These are phyloP conservation scores for Speleostelium caveatum DNA, from an alignment of 78 protist genomes.

Conservation along the genomic window DNA sequence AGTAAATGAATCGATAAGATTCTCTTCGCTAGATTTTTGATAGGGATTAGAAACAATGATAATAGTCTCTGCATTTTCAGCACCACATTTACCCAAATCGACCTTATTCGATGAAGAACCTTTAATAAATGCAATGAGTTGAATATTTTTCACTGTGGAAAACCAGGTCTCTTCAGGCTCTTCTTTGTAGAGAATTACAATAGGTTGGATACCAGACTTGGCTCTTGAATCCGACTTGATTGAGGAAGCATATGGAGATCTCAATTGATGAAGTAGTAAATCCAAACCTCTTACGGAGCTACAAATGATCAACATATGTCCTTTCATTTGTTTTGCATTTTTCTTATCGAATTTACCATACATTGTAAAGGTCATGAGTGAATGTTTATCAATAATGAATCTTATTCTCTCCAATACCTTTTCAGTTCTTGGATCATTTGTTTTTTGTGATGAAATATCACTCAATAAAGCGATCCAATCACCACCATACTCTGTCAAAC, in stretches of 20 bases:
- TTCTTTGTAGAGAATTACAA: constrained; percentile 53
- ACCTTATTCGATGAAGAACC: constrained; percentile 49
- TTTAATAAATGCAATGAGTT: constrained; percentile 62
- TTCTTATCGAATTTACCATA: constrained; percentile 67
- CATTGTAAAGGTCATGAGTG: constrained; percentile 50
- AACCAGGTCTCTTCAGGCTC: constrained; percentile 74
- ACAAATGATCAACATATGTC: constrained; percentile 58
- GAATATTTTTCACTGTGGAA: constrained; percentile 19
- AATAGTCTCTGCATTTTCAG: constrained; percentile 56
- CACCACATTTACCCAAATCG: constrained; percentile 59
- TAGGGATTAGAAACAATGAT: constrained; percentile 59
- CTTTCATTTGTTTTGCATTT: constrained; percentile 30
- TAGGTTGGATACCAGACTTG: constrained; percentile 61
- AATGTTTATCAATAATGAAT: constrained; percentile 56
- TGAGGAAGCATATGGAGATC: constrained; percentile 42
- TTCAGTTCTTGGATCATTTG: constrained; percentile 50
- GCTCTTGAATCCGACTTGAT: constrained; percentile 13
- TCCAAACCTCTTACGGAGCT: constrained; percentile 35
- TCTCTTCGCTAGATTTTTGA: neutral
- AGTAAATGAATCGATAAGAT: constrained; percentile 45
- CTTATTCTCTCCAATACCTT: constrained; percentile 52
- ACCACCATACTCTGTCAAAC: constrained; percentile 52
- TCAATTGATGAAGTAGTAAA: constrained; percentile 35
- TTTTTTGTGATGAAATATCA: constrained; percentile 56
- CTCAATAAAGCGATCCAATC: constrained; percentile 65